Conservation (phyloP, 2,329 filamentous ascomycete genomes). For the Nannizziopsis arthrosporioides region DNA sequence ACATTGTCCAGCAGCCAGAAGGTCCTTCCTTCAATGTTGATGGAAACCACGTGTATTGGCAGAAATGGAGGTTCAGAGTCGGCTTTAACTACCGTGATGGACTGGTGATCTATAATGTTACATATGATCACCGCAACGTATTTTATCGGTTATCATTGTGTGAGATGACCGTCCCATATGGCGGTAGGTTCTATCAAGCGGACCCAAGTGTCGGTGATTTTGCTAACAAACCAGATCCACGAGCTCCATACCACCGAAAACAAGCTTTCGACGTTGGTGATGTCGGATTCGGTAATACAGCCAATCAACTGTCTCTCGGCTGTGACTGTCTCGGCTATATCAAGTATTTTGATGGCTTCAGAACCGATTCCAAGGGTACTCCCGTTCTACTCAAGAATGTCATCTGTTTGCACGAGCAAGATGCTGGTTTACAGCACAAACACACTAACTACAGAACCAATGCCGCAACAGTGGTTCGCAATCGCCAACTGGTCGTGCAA, state of each 20-base stretch:
- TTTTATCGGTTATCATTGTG: constrained; percentile 57
- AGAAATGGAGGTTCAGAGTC: constrained; percentile 53
- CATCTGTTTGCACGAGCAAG: constrained; percentile 59
- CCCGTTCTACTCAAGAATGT: constrained; percentile 52
- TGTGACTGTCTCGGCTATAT: constrained; percentile 62
- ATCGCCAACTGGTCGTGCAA: constrained; percentile 55
- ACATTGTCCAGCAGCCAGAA: constrained; percentile 54
- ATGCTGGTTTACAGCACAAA: constrained; percentile 58
- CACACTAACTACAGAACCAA: constrained; percentile 60
- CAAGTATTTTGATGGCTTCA: constrained; percentile 51
- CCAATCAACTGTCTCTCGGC: constrained; percentile 57
- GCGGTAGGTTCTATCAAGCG: constrained; percentile 23
- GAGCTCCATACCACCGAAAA: constrained; percentile 57
- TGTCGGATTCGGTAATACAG: constrained; percentile 53
- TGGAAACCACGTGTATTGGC: constrained; percentile 50
- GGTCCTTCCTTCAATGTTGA: constrained; percentile 51
- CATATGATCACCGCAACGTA: constrained; percentile 50
- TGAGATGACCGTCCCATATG: constrained; percentile 50
- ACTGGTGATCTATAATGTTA: constrained; percentile 55
- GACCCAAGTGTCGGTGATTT: constrained; percentile 15
- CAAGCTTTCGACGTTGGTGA: constrained; percentile 60
- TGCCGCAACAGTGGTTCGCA: constrained; percentile 51
- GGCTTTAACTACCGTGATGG: constrained; percentile 55
- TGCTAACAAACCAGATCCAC: constrained; percentile 50
- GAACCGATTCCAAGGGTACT: constrained; percentile 49